Base-by-base conservation (phyloP, 176 grass and related monocot genomes). In the Phyllostachys edulis region DNA sequence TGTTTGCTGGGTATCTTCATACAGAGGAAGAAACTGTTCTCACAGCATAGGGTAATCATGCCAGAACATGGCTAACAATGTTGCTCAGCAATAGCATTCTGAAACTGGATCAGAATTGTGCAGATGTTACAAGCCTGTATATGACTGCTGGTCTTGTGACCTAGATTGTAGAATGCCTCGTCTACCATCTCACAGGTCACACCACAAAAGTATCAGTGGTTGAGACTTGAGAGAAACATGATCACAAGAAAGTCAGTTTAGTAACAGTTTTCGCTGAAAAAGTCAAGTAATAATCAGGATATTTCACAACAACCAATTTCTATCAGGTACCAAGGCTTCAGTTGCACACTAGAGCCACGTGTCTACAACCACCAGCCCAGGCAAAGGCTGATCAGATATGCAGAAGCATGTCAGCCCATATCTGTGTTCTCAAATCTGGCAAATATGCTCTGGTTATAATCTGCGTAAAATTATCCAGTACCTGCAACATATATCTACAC, bases 281-380 rank as follows among this genome's bases (percentile, higher is more conserved):
- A 78, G 29, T 7, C 0, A 66, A 56, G 59, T 15, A 2, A 40
- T 27, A 21, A 21, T 38, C 63, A 62, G n/a, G 75, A 34, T 14
- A 52, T 17, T 75, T 69, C 62, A 36, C 36, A 69, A 37, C 41
- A 71, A n/a, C 42, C 41, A 52, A 29, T 52, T 88, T 69, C 63
- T 26, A 44, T 80, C 39, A 51, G 60, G 16, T 15, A 64, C 51
- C 69, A 63, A 75, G 23, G 36, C n/a, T 84, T 80, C 15, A 32
- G 81, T 68, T 89, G 82, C 59, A 84, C 59, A 34, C 81, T 50
- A 74, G 15, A 60, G 76, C 27, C 87, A 85, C 81, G 67, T 75
- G 76, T 60, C 61, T 18, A 39, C 59, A 89, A 68, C 68, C 39
- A 73, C 75, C 61, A 85, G 21, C 51, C 59, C 20, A 50, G 16